A percentile compares a stretch with the other conserved stretches of the same genome.
Conservation (phyloP, 106 monocot species). For the Alisma plantagoaquatica region DNA sequence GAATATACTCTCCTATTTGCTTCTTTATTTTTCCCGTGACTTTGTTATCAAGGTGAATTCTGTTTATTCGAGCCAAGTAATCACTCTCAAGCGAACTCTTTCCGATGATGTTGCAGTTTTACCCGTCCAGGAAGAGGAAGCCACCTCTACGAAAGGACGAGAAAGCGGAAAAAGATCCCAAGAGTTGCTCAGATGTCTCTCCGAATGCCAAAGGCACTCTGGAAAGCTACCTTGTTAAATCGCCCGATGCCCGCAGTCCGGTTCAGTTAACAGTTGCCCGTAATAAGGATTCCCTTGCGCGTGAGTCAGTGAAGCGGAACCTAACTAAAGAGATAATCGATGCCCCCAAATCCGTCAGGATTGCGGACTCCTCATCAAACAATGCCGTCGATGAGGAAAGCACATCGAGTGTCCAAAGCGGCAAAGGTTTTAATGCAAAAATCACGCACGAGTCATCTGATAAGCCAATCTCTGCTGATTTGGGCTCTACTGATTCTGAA, state of each 20-base stretch:
- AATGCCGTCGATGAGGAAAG: neutral
- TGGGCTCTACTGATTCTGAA: neutral
- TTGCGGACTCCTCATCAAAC: no score
- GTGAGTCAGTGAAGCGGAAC: slow-evolving; percentile 29
- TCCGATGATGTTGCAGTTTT: slow-evolving; percentile 29
- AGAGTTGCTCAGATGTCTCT: slow-evolving; percentile 17
- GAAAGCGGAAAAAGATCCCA: slow-evolving; percentile 12
- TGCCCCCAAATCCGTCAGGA: neutral
- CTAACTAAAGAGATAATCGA: slow-evolving; percentile 35
- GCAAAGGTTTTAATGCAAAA: neutral
- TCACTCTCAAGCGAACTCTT: neutral
- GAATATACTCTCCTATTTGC: neutral
- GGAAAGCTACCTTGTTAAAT: slow-evolving; percentile 31
- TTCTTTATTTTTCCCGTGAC: neutral
- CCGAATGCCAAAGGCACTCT: slow-evolving; percentile 46
- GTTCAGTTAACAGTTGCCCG: neutral
- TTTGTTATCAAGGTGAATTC: neutral
- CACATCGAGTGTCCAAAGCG: neutral
- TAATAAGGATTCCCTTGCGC: no score
- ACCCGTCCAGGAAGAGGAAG: slow-evolving; percentile 46
- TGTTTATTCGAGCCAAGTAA: no score
- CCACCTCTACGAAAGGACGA: slow-evolving; percentile 24
- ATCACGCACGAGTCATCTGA: neutral
- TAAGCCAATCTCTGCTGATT: neutral
- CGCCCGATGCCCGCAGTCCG: slow-evolving; percentile 18